Evolutionary conservation across 2,329 filamentous ascomycete genomes (phyloP).

Genomic region (Cercospora beticola): DNA sequence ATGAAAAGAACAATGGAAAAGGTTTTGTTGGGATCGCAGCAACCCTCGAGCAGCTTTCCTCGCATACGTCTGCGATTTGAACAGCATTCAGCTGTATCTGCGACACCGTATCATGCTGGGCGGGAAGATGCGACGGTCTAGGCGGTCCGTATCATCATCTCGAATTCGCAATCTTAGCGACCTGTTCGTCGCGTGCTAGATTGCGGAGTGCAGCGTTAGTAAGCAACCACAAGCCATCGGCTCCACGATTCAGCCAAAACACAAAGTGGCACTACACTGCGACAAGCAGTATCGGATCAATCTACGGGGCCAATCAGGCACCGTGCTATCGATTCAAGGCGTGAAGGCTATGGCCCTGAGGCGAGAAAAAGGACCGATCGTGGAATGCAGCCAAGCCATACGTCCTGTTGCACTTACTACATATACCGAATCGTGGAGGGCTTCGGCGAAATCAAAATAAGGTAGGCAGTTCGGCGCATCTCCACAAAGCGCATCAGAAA

Average conservation of each 20-base stretch:
- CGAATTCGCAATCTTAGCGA: neutral
- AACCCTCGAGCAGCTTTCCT: neutral
- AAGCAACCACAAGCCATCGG: neutral
- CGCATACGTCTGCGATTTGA: neutral
- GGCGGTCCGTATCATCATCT: neutral
- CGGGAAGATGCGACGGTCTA: neutral
- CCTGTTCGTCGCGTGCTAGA: neutral
- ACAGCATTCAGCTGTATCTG: neutral
- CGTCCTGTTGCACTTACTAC: neutral
- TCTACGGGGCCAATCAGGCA: neutral
- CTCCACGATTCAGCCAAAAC: neutral
- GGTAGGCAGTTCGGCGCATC: neutral
- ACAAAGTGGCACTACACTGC: neutral
- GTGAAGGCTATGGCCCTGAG: neutral
- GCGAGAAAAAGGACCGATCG: neutral
- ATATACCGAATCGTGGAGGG: neutral
- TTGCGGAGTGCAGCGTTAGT: neutral
- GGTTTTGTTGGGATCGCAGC: neutral
- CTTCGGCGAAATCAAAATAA: neutral
- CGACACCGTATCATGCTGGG: neutral
- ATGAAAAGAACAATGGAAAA: constrained; percentile 2
- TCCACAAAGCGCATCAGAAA: neutral
- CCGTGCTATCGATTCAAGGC: neutral
- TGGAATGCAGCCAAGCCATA: neutral
- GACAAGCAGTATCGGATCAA: neutral